These are phyloP conservation scores for Wickerhamomyces strasburgensis DNA, from an alignment of 805 yeast genomes.

Conservation along the genomic window DNA sequence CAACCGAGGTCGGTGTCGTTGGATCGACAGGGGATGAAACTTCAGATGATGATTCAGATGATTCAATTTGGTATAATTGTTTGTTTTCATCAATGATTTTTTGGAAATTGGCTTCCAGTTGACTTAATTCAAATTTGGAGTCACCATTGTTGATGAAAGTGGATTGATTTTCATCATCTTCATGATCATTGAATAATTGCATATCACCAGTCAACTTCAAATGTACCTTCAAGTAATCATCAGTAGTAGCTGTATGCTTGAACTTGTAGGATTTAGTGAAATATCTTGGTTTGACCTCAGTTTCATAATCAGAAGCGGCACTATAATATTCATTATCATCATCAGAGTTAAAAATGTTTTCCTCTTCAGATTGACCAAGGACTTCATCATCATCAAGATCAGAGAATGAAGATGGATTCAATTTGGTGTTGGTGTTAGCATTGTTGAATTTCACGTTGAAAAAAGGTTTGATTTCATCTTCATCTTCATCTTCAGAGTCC, in stretches of 20 bases:
- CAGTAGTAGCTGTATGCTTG: background rate
- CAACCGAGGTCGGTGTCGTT: background rate
- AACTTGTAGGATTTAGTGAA: slow-evolving; percentile 7
- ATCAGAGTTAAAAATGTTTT: slow-evolving; percentile 23
- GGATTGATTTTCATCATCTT: slow-evolving; percentile 2
- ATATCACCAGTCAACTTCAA: background rate
- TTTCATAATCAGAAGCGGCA: slow-evolving; percentile 24
- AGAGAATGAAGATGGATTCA: too few relatives aligned
- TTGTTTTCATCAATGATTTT: slow-evolving; percentile 24
- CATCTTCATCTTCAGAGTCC: slow-evolving; percentile 4
- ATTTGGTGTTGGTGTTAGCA: too few relatives aligned
- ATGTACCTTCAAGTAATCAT: background rate
- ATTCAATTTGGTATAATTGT: slow-evolving; percentile 1
- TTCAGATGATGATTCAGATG: background rate
- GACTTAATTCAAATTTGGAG: slow-evolving; percentile 10
- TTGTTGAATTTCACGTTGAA: slow-evolving; percentile 4
- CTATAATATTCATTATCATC: slow-evolving; percentile 24
- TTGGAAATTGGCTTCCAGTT: slow-evolving; percentile 25
- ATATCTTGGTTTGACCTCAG: slow-evolving; percentile 11
- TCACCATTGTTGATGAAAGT: background rate
- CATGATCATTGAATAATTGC: slow-evolving; percentile 2
- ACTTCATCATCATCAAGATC: slow-evolving; percentile 19
- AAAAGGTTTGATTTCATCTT: slow-evolving; percentile 1
- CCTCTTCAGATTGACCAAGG: slow-evolving; percentile 17
- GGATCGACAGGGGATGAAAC: slow-evolving; percentile 7